A percentile compares a stretch with the other conserved stretches of the same genome.
These are phyloP conservation scores for Monosporascus cannonballus DNA, from an alignment of 2,329 filamentous ascomycete genomes.

Conservation along the genomic window DNA sequence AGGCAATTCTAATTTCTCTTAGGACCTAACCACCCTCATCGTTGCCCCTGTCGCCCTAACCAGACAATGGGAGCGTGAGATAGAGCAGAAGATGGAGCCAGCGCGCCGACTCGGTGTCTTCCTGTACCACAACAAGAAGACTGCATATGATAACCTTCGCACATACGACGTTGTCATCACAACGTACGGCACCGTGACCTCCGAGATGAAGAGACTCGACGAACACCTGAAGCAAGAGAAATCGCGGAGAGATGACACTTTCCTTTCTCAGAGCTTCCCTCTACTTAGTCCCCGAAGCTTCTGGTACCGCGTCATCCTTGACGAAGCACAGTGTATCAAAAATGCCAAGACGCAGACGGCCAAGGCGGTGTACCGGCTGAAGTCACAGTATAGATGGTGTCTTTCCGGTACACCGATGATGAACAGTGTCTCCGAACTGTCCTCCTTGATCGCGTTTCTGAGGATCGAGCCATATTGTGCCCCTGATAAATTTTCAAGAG, in stretches of 20 bases:
- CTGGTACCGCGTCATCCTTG: conserved; percentile 68
- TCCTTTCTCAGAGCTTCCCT: conserved; percentile 38
- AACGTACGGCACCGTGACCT: conserved; percentile 65
- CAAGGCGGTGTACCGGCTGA: conserved; percentile 51
- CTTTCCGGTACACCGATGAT: conserved; percentile 84
- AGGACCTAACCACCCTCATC: conserved; percentile 70
- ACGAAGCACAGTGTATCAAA: conserved; percentile 79
- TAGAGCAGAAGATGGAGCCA: conserved; percentile 59
- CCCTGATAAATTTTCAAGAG: conserved; percentile 53
- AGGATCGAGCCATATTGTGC: conserved; percentile 68
- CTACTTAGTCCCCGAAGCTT: conserved; percentile 53
- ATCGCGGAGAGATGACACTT: conserved; percentile 30
- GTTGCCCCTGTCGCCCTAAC: conserved; percentile 75
- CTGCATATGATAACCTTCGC: conserved; percentile 54
- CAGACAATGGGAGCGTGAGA: conserved; percentile 80
- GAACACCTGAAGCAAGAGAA: conserved; percentile 44
- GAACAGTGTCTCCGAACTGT: conserved; percentile 75
- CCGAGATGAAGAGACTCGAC: conserved; percentile 59
- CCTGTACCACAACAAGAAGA: conserved; percentile 63
- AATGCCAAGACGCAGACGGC: conserved; percentile 60
- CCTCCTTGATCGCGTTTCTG: conserved; percentile 71
- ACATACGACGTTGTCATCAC: conserved; percentile 69
- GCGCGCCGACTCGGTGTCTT: conserved; percentile 56
- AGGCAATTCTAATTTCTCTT: conserved; percentile 1
- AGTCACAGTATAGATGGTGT: conserved; percentile 61